Conservation (phyloP, 2,329 filamentous ascomycete species). For the Aspergillus sp. region DNA sequence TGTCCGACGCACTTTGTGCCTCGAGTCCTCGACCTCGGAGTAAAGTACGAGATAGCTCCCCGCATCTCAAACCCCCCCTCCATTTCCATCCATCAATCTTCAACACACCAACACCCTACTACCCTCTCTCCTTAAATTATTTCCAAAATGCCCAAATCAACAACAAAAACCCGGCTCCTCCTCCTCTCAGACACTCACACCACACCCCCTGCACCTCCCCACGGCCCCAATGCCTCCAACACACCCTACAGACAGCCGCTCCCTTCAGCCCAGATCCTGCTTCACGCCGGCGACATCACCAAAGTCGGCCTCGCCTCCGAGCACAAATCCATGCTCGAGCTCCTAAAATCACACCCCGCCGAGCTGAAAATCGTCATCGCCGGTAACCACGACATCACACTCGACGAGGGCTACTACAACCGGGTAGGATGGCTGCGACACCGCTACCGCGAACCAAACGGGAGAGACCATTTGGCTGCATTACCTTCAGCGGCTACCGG, state of each 20-base stretch:
- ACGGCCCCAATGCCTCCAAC: neutral
- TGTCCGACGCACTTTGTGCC: neutral
- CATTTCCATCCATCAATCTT: neutral
- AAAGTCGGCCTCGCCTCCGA: constrained; percentile 50
- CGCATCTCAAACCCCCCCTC: neutral
- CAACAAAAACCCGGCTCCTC: constrained; percentile 41
- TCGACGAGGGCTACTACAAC: constrained; percentile 53
- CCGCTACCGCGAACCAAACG: constrained; percentile 17
- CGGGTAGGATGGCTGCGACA: constrained; percentile 29
- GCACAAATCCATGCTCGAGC: constrained; percentile 47
- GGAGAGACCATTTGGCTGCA: constrained; percentile 11
- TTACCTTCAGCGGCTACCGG: neutral
- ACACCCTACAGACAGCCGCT: constrained; percentile 45
- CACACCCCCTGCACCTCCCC: constrained; percentile 26
- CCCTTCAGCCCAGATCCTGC: constrained; percentile 52
- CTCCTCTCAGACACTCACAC: constrained; percentile 47
- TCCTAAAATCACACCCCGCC: constrained; percentile 51
- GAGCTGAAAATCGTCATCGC: constrained; percentile 62
- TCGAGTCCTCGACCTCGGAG: neutral
- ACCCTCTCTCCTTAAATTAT: neutral
- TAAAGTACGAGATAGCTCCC: neutral
- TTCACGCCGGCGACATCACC: constrained; percentile 62
- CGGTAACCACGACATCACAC: constrained; percentile 62
- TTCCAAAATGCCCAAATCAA: constrained; percentile 3
- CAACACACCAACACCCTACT: neutral